phyloP scores from a whole-genome alignment of 2,329 filamentous ascomycete genomes.

The Ophiostoma angusticollis region DNA sequence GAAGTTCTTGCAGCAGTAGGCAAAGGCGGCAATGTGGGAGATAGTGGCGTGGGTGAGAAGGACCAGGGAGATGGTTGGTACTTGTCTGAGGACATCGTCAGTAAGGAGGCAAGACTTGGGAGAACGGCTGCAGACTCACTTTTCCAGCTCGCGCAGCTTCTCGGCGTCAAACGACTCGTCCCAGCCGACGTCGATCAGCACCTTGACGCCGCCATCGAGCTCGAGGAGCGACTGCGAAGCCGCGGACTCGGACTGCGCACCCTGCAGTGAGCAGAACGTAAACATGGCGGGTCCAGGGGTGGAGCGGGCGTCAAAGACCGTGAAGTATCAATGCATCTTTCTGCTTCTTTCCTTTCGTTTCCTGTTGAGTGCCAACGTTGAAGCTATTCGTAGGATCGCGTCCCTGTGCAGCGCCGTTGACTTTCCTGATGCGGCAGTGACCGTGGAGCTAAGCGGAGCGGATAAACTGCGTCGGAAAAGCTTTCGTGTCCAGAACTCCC shows the following conservation, averaged over 20 bases:
- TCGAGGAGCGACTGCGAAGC: conserved; percentile 93
- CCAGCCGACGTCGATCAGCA: conserved; percentile 92
- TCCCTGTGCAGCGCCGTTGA: no score
- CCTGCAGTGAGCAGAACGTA: conserved; percentile 84
- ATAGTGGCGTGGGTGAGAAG: conserved; percentile 90
- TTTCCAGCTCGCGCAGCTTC: conserved; percentile 79
- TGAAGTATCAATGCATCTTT: background rate
- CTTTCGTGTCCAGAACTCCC: no score
- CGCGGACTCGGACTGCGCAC: conserved; percentile 73
- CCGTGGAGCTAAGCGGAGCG: no score
- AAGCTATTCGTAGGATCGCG: no score
- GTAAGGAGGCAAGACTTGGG: conserved; percentile 8
- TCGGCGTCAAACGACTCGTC: conserved; percentile 77
- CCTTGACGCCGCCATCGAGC: conserved; percentile 91
- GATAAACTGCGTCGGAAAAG: background rate
- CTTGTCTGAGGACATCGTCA: conserved; percentile 56
- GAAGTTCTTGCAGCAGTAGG: conserved; percentile 94
- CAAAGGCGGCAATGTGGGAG: conserved; percentile 83
- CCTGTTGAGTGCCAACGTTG: no score
- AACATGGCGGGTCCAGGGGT: conserved; percentile 53
- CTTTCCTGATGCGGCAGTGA: no score
- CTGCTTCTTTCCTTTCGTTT: background rate
- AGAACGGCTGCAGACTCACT: conserved; percentile 36
- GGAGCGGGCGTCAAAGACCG: no score
- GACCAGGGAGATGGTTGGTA: conserved; percentile 83